A percentile compares a stretch with the other conserved stretches of the same genome.
Evolutionary conservation across 2,329 filamentous ascomycete species (phyloP).

Genomic region (Venturia effusa): DNA sequence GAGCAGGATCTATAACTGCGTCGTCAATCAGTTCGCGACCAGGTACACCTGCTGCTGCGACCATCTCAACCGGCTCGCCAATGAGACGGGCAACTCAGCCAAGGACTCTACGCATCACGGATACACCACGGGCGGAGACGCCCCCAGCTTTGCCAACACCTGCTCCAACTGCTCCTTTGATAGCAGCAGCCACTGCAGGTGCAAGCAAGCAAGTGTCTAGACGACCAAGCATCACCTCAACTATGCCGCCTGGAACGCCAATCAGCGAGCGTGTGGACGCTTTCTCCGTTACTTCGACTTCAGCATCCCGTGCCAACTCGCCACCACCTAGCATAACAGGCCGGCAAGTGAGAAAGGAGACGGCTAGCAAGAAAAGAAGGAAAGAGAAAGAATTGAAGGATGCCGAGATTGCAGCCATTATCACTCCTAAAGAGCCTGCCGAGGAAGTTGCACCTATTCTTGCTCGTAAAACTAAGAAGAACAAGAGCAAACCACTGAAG

Average conservation of each 20-base stretch:
- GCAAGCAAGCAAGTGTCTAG: conserved; percentile 32
- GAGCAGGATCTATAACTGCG: conserved; percentile 36
- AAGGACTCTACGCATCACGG: conserved; percentile 60
- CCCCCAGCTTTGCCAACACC: conserved; percentile 31
- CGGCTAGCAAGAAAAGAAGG: conserved; percentile 71
- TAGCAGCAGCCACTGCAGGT: conserved; percentile 15
- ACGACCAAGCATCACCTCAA: conserved; percentile 44
- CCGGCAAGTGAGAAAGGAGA: conserved; percentile 57
- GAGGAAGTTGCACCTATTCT: conserved; percentile 60
- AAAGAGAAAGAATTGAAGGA: conserved; percentile 54
- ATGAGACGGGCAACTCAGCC: conserved; percentile 37
- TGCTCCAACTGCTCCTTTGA: conserved; percentile 25
- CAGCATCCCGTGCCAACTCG: conserved; percentile 60
- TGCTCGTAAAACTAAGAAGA: conserved; percentile 75
- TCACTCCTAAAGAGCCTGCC: conserved; percentile 23
- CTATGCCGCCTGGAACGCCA: conserved; percentile 60
- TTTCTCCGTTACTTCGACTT: conserved; percentile 62
- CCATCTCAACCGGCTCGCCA: conserved; percentile 31
- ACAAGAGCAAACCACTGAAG: conserved; percentile 41
- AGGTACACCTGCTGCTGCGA: conserved; percentile 40
- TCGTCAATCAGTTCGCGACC: conserved; percentile 39
- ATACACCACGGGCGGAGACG: conserved; percentile 52
- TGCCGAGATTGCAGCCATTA: conserved; percentile 26
- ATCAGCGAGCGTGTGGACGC: conserved; percentile 68
- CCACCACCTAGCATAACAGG: conserved; percentile 54